phyloP scores from a whole-genome alignment of 768 basidiomycete genomes.

The Pisolithus tinctorius region DNA sequence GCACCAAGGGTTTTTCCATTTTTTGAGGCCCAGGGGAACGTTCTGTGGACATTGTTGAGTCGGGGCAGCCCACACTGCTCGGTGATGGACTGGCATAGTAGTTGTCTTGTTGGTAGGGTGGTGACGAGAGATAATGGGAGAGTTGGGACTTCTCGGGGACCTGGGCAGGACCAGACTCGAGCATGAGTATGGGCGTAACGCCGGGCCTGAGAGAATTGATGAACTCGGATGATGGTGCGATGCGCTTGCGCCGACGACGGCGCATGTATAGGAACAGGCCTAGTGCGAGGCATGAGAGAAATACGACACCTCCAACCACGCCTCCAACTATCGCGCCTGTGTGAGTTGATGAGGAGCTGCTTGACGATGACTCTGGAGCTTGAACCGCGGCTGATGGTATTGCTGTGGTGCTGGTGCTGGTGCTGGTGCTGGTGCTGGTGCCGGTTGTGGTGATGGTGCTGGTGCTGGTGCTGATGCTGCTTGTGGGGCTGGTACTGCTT shows the following conservation, averaged over 20 bases:
- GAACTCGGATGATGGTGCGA: constrained; percentile 59
- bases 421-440: neutral
- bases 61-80: constrained; percentile 9
- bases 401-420: neutral
- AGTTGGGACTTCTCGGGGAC: constrained; percentile 13
- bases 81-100: constrained; percentile 2
- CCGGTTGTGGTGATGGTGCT: neutral
- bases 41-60: constrained; percentile 8
- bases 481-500: no score
- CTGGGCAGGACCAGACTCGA: constrained; percentile 16
- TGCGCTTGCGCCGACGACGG: constrained; percentile 33
- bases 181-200: constrained; percentile 19
- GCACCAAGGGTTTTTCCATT: constrained; percentile 16
- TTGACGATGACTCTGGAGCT: constrained; percentile 1
- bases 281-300: constrained; percentile 30
- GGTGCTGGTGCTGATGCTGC: no score
- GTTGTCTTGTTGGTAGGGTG: constrained; percentile 11
- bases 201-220: constrained; percentile 26
- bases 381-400: neutral
- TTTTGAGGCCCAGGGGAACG: constrained; percentile 10
- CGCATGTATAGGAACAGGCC: constrained; percentile 36
- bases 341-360: constrained; percentile 9
- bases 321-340: constrained; percentile 49
- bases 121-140: constrained; percentile 6
- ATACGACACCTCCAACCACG: constrained; percentile 41